Conservation (phyloP, 2,329 filamentous ascomycete genomes). For the Venturia effusa region DNA sequence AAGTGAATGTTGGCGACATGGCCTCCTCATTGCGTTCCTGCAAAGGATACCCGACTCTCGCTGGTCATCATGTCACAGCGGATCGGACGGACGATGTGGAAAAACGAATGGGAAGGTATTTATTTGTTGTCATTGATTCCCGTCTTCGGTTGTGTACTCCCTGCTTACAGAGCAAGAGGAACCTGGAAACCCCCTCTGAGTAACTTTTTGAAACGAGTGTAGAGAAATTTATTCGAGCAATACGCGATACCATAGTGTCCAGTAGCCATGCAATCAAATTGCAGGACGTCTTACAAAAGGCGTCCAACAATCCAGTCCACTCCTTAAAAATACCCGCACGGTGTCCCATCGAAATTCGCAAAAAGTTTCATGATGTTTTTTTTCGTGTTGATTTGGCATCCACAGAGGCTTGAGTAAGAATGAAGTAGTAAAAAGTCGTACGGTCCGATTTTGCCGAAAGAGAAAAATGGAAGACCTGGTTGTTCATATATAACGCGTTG, state of each 20-base stretch:
- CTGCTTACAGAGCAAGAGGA: neutral
- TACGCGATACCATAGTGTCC: constrained; percentile 1
- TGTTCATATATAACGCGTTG: neutral
- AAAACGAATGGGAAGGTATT: neutral
- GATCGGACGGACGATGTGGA: neutral
- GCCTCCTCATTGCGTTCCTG: neutral
- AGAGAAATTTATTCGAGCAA: neutral
- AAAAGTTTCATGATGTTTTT: neutral
- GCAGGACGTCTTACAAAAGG: neutral
- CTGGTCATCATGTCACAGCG: neutral
- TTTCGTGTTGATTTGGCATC: neutral
- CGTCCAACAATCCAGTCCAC: neutral
- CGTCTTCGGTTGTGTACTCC: neutral
- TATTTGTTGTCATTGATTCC: neutral
- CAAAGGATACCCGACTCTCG: neutral
- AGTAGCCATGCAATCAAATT: neutral
- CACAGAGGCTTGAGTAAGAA: neutral
- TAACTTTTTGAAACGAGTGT: neutral
- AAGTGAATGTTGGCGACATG: neutral
- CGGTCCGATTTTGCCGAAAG: neutral
- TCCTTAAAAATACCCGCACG: neutral
- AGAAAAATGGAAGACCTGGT: neutral
- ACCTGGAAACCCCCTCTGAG: neutral
- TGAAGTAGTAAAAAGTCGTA: neutral
- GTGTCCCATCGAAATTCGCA: neutral